A percentile compares a stretch with the other conserved stretches of the same genome.
Conservation (phyloP, 2,329 filamentous ascomycete genomes). For the Parascedosporium putredinis region DNA sequence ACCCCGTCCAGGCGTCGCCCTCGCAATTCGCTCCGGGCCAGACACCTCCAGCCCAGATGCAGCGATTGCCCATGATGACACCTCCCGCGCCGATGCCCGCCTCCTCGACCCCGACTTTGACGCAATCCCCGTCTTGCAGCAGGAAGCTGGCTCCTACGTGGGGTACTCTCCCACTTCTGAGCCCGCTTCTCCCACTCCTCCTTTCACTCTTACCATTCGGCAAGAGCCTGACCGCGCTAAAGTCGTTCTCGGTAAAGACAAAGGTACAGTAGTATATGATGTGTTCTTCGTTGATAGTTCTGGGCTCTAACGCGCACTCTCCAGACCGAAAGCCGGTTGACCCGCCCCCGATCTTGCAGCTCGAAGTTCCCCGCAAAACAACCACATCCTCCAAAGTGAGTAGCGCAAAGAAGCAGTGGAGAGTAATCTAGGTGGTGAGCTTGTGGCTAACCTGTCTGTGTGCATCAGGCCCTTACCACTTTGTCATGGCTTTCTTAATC, state of each 20-base stretch:
- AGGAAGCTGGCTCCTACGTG: conserved; percentile 3
- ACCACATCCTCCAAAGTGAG: conserved; percentile 22
- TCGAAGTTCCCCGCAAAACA: conserved; percentile 35
- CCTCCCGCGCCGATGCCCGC: conserved; percentile 5
- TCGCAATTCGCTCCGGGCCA: conserved; percentile 6
- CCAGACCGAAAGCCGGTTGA: conserved; percentile 80
- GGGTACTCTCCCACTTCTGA: conserved; percentile 5
- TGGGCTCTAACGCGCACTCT: not conserved
- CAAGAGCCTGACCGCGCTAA: conserved; percentile 60
- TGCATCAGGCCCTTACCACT: conserved; percentile 35
- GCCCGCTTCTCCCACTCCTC: conserved; percentile 3
- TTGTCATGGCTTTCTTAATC: conserved; percentile 34
- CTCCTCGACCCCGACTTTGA: conserved; percentile 1
- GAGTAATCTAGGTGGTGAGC: too few species aligned
- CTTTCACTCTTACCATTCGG: conserved; percentile 37
- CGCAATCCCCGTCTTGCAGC: conserved; percentile 6
- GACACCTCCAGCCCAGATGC: conserved; percentile 5
- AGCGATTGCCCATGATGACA: conserved; percentile 7
- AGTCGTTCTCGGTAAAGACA: conserved; percentile 64
- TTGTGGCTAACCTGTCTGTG: not conserved
- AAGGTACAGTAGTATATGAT: conserved; percentile 38
- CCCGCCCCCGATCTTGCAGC: conserved; percentile 73
- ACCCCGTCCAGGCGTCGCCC: conserved; percentile 4
- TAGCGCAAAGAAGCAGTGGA: too few species aligned
- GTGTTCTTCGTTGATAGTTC: not conserved